Evolutionary conservation across 2,329 filamentous ascomycete species (phyloP).

Genomic region (Aspergillus terreus): DNA sequence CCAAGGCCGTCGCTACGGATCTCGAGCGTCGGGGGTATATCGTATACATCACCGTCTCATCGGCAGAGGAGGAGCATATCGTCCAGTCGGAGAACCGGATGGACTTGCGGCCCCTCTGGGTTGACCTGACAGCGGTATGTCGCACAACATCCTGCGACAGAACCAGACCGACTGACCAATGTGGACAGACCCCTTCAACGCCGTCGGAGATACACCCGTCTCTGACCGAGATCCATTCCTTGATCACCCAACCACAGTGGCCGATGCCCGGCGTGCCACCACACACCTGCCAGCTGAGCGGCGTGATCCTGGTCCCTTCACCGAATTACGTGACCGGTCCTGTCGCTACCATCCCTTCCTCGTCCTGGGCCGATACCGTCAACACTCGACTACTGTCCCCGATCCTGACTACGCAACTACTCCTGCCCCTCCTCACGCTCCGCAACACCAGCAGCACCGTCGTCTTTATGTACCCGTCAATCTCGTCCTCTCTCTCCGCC

Average conservation of each 20-base stretch:
- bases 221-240: conserved; percentile 68
- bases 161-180: conserved; percentile 5
- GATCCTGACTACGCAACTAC: conserved; percentile 81
- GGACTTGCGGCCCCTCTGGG: conserved; percentile 75
- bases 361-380: conserved; percentile 82
- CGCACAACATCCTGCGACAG: background rate
- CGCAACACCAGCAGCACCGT: conserved; percentile 51
- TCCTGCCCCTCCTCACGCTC: conserved; percentile 72
- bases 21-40: conserved; percentile 89
- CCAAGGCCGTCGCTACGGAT: conserved; percentile 77
- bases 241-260: conserved; percentile 70
- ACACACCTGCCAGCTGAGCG: conserved; percentile 72
- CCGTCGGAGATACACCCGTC: conserved; percentile 55
- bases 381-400: conserved; percentile 90
- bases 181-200: conserved; percentile 56
- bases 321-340: conserved; percentile 76
- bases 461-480: conserved; percentile 43
- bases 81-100: conserved; percentile 72
- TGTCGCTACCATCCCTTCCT: conserved; percentile 78
- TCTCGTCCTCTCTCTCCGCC: conserved; percentile 42
- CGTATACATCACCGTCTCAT: conserved; percentile 83
- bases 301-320: conserved; percentile 76
- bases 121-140: conserved; percentile 65
- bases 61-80: conserved; percentile 76
- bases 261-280: conserved; percentile 72